phyloP scores from a whole-genome alignment of 78 protist genomes.

The Dictyostelium intermedium region DNA sequence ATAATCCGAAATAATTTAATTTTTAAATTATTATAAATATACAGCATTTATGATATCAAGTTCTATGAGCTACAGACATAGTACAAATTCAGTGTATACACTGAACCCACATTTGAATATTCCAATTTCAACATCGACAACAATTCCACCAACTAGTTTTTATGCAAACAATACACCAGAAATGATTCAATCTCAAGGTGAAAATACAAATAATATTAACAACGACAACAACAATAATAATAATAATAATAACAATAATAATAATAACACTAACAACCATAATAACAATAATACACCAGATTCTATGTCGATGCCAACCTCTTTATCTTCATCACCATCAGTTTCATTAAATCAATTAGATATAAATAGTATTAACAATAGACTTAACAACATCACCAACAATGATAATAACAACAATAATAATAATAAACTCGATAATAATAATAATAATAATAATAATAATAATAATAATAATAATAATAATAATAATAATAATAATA shows the following conservation, averaged over 20 bases:
- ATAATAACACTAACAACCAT: too few relatives aligned
- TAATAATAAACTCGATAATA: not conserved
- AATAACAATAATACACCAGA: not conserved
- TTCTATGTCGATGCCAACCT: not conserved
- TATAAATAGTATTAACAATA: not conserved
- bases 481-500: too few relatives aligned
- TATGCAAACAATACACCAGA: not conserved
- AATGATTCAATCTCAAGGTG: slow-evolving; percentile 7
- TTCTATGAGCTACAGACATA: slow-evolving; percentile 70
- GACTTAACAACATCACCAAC: not conserved
- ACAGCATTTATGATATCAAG: not conserved
- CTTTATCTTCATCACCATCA: slow-evolving; percentile 4
- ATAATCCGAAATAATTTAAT: not conserved
- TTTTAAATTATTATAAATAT: not conserved
- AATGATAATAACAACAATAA: not conserved
- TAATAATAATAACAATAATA: not conserved
- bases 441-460: too few relatives aligned
- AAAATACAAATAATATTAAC: not conserved
- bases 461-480: too few relatives aligned
- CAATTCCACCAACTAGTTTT: slow-evolving; percentile 24
- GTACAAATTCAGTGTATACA: slow-evolving; percentile 55
- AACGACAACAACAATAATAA: not conserved
- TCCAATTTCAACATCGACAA: slow-evolving; percentile 68
- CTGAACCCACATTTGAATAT: slow-evolving; percentile 50
- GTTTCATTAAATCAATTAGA: slow-evolving; percentile 7